Evolutionary conservation across 1,284 basidiomycete genomes (phyloP).

Genomic region (Mycosarcoma maydis): DNA sequence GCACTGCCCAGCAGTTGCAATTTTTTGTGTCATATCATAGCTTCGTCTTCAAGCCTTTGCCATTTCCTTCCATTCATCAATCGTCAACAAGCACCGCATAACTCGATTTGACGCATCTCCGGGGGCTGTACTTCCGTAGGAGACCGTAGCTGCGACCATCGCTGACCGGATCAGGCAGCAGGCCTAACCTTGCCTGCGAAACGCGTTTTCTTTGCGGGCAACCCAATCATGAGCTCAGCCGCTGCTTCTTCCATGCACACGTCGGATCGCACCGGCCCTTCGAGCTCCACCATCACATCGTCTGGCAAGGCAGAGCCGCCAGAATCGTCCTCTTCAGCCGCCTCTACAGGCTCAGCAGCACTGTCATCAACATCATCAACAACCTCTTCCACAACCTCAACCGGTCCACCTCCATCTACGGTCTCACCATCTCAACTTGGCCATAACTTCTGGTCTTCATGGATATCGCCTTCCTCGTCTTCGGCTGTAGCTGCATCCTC

Average conservation of each 20-base stretch:
- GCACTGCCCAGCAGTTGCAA: background rate
- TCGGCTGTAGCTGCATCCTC: conserved; percentile 50
- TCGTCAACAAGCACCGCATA: too few relatives aligned
- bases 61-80: too few relatives aligned
- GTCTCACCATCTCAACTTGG: conserved; percentile 38
- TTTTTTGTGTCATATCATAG: background rate
- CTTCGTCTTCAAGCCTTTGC: too few relatives aligned
- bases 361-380: background rate
- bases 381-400: background rate
- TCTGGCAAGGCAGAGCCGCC: conserved; percentile 17
- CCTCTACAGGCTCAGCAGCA: background rate
- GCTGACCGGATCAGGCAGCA: background rate
- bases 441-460: conserved; percentile 49
- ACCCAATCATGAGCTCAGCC: conserved; percentile 19
- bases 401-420: background rate
- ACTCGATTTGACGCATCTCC: too few relatives aligned
- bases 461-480: conserved; percentile 52
- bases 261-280: background rate
- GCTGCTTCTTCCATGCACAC: conserved; percentile 15
- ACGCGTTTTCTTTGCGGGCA: background rate
- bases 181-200: conserved; percentile 2
- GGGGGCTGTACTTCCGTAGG: too few relatives aligned
- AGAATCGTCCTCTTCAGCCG: conserved; percentile 11
- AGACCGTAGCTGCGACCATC: background rate
- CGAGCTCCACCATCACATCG: conserved; percentile 2